phyloP scores from a whole-genome alignment of 23 red algal genomes.

The Gracilaria vermiculophylla region DNA sequence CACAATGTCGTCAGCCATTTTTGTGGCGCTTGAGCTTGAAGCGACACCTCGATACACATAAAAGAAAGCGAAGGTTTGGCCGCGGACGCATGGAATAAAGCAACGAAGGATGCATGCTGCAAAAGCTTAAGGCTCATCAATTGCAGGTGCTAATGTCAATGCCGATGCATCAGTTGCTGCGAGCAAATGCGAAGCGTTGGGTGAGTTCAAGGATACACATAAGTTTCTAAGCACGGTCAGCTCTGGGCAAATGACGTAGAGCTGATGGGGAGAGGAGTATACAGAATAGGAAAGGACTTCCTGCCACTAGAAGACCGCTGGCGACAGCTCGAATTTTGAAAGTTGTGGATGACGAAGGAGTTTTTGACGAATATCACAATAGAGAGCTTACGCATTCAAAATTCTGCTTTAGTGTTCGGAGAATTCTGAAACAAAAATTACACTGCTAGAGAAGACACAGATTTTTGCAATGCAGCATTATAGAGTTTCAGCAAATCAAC shows the following conservation, averaged over 20 bases:
- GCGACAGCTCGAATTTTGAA: neutral
- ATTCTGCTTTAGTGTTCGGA: too few species aligned
- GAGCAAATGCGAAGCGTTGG: neutral
- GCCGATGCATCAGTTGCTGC: neutral
- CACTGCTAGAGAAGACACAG: too few species aligned
- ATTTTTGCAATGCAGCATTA: too few species aligned
- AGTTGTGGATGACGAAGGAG: neutral
- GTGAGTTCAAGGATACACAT: neutral
- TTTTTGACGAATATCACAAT: too few species aligned
- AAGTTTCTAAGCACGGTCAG: neutral
- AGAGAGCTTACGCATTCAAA: too few species aligned
- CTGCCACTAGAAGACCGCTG: neutral
- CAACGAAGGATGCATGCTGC: neutral
- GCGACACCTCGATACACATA: conserved; percentile 40
- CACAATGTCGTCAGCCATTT: conserved; percentile 49
- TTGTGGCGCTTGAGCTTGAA: conserved; percentile 65
- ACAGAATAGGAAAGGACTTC: neutral
- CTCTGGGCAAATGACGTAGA: neutral
- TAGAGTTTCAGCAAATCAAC: too few species aligned
- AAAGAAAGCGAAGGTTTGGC: neutral
- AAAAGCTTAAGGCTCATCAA: neutral
- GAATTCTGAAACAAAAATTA: too few species aligned
- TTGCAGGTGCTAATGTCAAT: neutral
- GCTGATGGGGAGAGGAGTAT: neutral
- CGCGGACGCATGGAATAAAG: neutral